Conservation (phyloP, 768 basidiomycete genomes). For the Tulasnella sp. region DNA sequence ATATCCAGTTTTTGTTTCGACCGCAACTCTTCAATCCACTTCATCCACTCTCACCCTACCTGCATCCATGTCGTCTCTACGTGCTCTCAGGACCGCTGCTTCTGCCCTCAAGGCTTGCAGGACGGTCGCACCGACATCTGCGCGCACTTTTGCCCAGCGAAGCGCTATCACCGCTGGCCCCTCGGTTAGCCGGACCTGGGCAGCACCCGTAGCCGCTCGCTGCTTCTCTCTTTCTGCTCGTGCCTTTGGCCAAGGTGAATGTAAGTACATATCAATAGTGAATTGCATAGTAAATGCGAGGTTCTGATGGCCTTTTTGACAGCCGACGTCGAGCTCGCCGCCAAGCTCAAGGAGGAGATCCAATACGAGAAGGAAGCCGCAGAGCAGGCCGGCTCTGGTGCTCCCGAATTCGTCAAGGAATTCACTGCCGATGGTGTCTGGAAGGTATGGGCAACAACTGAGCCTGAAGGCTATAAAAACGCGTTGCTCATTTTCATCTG, state of each 20-base stretch:
- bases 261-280: slow-evolving; percentile 44
- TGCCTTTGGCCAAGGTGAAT: slow-evolving; percentile 49
- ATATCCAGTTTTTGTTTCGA: slow-evolving; percentile 28
- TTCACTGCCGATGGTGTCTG: slow-evolving; percentile 78
- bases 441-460: slow-evolving; percentile 67
- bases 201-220: slow-evolving; percentile 40
- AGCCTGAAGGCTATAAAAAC: too few relatives aligned
- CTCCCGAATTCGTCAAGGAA: slow-evolving; percentile 75
- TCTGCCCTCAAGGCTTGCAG: slow-evolving; percentile 21
- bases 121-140: slow-evolving; percentile 10
- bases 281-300: not conserved
- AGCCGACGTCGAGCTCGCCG: slow-evolving; percentile 76
- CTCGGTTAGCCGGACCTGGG: not conserved
- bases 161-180: slow-evolving; percentile 11
- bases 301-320: slow-evolving; percentile 18
- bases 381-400: slow-evolving; percentile 43
- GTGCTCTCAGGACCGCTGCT: slow-evolving; percentile 31
- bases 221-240: slow-evolving; percentile 50
- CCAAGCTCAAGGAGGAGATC: slow-evolving; percentile 80
- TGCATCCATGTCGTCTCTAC: slow-evolving; percentile 26
- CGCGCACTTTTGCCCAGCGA: slow-evolving; percentile 26
- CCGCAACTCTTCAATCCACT: not conserved
- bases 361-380: slow-evolving; percentile 76
- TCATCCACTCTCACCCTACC: slow-evolving; percentile 3
- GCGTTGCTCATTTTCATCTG: not conserved